Conservation (phyloP, 2,329 filamentous ascomycete genomes). For the Fusarium chlamydosporum region DNA sequence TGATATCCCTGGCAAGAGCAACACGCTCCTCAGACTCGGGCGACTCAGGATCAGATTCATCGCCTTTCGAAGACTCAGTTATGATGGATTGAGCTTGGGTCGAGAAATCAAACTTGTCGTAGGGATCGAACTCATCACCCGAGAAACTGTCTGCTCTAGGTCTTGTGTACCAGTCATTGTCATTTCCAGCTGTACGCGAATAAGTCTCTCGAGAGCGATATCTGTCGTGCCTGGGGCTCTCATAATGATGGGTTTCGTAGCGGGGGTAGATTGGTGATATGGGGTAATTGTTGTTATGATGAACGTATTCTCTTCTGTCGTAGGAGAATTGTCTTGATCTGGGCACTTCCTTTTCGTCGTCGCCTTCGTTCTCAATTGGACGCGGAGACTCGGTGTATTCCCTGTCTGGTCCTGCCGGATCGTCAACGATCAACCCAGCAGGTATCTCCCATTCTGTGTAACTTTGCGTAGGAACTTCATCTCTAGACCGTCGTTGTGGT, state of each 20-base stretch:
- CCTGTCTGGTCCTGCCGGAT: slow-evolving; percentile 3
- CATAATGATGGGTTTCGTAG: slow-evolving; percentile 9
- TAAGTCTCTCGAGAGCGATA: slow-evolving; percentile 17
- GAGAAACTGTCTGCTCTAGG: slow-evolving; percentile 33
- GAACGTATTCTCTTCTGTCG: slow-evolving; percentile 2
- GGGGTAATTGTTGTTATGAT: slow-evolving; percentile 21
- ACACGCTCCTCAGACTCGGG: slow-evolving; percentile 48
- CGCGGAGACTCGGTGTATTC: slow-evolving; percentile 38
- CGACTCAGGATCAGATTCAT: slow-evolving; percentile 52
- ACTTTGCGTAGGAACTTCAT: slow-evolving; percentile 1
- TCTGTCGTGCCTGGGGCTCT: slow-evolving; percentile 9
- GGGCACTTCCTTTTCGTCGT: slow-evolving; percentile 1
- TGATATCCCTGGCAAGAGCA: slow-evolving; percentile 32
- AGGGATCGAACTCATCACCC: slow-evolving; percentile 50
- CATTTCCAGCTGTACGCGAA: slow-evolving; percentile 7
- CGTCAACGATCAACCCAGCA: background rate
- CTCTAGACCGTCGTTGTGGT: background rate
- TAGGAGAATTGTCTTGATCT: slow-evolving; percentile 2
- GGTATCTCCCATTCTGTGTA: slow-evolving; percentile 8
- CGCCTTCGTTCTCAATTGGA: slow-evolving; percentile 38
- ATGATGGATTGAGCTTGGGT: slow-evolving; percentile 39
- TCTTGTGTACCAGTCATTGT: slow-evolving; percentile 17
- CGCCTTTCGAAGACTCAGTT: slow-evolving; percentile 46
- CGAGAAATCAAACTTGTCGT: slow-evolving; percentile 51
- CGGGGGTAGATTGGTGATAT: slow-evolving; percentile 18